phyloP scores from a whole-genome alignment of 495 filamentous ascomycete genomes.

The Tuber microsphaerosporum region DNA sequence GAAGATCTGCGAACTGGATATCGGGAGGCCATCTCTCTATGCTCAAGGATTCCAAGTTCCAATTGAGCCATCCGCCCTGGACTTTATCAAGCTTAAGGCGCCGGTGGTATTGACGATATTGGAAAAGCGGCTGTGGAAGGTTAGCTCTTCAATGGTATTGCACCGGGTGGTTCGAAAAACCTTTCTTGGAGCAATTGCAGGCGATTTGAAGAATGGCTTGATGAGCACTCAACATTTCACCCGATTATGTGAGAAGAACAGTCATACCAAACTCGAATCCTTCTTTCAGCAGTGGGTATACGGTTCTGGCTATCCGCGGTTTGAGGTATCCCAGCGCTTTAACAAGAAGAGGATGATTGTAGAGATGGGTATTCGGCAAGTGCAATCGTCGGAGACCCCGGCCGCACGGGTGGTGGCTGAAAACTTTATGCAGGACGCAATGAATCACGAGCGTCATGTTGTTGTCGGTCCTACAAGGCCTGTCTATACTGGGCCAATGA shows the following conservation, averaged over 20 bases:
- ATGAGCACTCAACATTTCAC: conserved; percentile 69
- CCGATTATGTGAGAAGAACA: conserved; percentile 73
- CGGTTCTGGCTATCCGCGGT: conserved; percentile 76
- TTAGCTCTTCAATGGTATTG: conserved; percentile 72
- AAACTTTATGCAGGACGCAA: conserved; percentile 72
- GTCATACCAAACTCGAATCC: conserved; percentile 70
- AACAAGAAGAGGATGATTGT: conserved; percentile 97
- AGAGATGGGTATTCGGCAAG: conserved; percentile 82
- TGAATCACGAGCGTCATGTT: conserved; percentile 66
- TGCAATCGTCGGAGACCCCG: conserved; percentile 54
- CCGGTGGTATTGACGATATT: conserved; percentile 88
- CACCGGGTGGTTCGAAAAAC: conserved; percentile 75
- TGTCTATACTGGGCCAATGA: conserved; percentile 91
- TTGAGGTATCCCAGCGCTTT: conserved; percentile 77
- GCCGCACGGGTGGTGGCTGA: conserved; percentile 40
- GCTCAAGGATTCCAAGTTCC: conserved; percentile 69
- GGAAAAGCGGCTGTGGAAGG: conserved; percentile 80
- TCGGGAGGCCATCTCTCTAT: conserved; percentile 71
- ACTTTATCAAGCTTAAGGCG: conserved; percentile 88
- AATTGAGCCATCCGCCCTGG: conserved; percentile 71
- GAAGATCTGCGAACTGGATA: conserved; percentile 69
- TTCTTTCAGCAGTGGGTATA: conserved; percentile 94
- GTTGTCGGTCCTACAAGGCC: conserved; percentile 63
- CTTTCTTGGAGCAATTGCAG: conserved; percentile 72
- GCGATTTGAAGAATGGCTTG: conserved; percentile 62